Percentiles rank a stretch among this genome's conserved stretches.
Conservation (phyloP, 192 early-diverging fungal species). For the Backusella psychrophila region DNA sequence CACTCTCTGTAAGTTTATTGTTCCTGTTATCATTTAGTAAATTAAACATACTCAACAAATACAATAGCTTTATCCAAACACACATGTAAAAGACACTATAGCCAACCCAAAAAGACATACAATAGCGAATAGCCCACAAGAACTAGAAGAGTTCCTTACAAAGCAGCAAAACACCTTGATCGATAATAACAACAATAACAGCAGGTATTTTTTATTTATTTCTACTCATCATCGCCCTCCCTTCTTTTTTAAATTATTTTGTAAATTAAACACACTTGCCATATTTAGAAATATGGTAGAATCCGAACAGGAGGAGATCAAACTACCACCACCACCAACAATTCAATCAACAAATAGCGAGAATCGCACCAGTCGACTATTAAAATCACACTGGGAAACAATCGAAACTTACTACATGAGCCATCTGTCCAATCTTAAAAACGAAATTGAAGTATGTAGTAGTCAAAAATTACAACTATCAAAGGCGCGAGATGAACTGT, state of each 20-base stretch:
- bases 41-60: not conserved
- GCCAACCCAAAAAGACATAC: not conserved
- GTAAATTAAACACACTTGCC: not conserved
- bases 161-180: not conserved
- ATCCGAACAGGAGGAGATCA: not conserved
- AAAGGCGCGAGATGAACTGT: not conserved
- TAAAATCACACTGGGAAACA: conserved; percentile 7
- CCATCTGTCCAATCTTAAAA: not conserved
- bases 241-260: not conserved
- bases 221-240: not conserved
- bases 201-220: not conserved
- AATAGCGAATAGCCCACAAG: not conserved
- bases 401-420: not conserved
- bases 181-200: not conserved
- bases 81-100: not conserved
- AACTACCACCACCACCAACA: not conserved
- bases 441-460: not conserved
- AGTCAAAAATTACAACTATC: not conserved
- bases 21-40: not conserved
- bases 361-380: not conserved
- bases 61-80: not conserved
- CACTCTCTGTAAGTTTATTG: not conserved
- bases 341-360: not conserved
- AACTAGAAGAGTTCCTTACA: not conserved
- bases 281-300: not conserved